phyloP scores from a whole-genome alignment of 2,329 filamentous ascomycete genomes.

The Calycina herbarum region DNA sequence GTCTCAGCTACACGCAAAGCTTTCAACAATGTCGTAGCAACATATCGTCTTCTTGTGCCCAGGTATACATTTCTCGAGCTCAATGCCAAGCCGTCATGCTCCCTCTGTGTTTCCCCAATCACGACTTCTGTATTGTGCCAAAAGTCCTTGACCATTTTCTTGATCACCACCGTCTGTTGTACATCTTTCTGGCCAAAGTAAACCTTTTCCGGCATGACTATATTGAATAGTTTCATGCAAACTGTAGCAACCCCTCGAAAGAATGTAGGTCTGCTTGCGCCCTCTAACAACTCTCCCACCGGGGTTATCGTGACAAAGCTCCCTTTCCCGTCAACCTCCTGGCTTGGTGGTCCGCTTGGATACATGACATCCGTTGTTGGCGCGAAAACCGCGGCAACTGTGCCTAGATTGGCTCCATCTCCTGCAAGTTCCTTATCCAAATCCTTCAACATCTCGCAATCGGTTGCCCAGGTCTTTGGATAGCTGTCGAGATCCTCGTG shows the following conservation, averaged over 20 bases:
- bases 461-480: conserved; percentile 83
- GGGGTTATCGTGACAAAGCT: conserved; percentile 93
- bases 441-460: conserved; percentile 64
- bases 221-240: conserved; percentile 91
- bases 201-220: conserved; percentile 72
- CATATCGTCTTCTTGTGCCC: conserved; percentile 68
- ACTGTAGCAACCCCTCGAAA: conserved; percentile 96
- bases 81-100: conserved; percentile 79
- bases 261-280: conserved; percentile 84
- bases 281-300: conserved; percentile 78
- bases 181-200: conserved; percentile 99
- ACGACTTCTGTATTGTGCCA: conserved; percentile 73
- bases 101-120: conserved; percentile 73
- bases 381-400: conserved; percentile 81
- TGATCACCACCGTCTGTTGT: conserved; percentile 91
- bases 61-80: conserved; percentile 95
- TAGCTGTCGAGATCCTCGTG: conserved; percentile 87
- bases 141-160: conserved; percentile 84
- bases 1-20: conserved; percentile 71
- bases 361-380: conserved; percentile 86
- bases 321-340: conserved; percentile 72
- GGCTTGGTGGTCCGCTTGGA: conserved; percentile 69
- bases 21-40: conserved; percentile 70
- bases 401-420: conserved; percentile 57
- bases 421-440: conserved; percentile 74